Base-by-base conservation (phyloP, 202 grass and related monocot genomes). In the Cymbopogon flexuosus region DNA sequence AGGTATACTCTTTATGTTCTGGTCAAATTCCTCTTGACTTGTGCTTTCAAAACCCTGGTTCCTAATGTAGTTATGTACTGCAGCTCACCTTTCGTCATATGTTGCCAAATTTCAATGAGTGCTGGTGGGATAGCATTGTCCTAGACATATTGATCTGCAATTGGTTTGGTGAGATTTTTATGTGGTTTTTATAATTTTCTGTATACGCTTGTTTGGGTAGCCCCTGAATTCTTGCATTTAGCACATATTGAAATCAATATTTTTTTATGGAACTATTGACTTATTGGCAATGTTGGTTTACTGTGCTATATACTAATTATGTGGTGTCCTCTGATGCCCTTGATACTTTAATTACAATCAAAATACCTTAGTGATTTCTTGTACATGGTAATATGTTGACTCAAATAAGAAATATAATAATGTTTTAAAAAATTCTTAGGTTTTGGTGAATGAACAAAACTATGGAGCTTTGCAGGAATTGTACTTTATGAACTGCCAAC, bases 61-160 rank as follows among this genome's bases (percentile, higher is more conserved):
- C 54, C 74, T 69, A 87, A 72, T 8, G 11, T 65, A 79, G 29
- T 46, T 51, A 73, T 57, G 76, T 33, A 66, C 65, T 87, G 88
- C 96, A 99, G 96, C 84, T 96, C 61, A 99, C 96, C 80, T 99
- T 99, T 91, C 92, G 96, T 42, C 96, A 99, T 85, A 99, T 99
- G 96, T 79, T 99, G 74, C 96, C 96, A 62, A 99, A 99, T 85
- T 99, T 99, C 47, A 99, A 99, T 0, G 96, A 99, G 79, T 99
- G 96, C 74, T 99, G 96, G 96, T 99, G 92, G 96, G 96, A 99
- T 74, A 99, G 96, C 79, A 90, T 98, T 81, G 73, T 98, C 79
- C 81, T 99, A 65, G 96, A 99, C 77, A 96, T 99, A 80, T 78
- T 99, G 68, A 91, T 99, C 70, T 99, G 96, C 90, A 99, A 99